Percentiles rank a stretch among this genome's conserved stretches.
Evolutionary conservation across 2,329 filamentous ascomycete genomes (phyloP).

Genomic region (Ascochyta lentis): DNA sequence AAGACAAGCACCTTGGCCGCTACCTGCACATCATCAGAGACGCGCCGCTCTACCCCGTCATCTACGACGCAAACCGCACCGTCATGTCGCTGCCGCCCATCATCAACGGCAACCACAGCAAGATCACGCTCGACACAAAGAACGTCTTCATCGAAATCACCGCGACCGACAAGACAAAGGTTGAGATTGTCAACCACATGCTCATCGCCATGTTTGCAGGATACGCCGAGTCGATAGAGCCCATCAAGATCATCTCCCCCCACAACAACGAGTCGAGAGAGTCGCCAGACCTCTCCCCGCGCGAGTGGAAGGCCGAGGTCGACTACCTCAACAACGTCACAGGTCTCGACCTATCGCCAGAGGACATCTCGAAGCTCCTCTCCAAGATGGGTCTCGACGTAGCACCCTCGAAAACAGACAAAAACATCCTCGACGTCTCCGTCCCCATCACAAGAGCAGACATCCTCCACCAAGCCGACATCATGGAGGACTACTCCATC

Average conservation of each 20-base stretch:
- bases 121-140: constrained; percentile 88
- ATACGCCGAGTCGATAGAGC: constrained; percentile 93
- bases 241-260: constrained; percentile 87
- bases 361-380: constrained; percentile 79
- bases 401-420: constrained; percentile 72
- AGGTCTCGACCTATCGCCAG: constrained; percentile 76
- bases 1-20: constrained; percentile 87
- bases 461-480: constrained; percentile 93
- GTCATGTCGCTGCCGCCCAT: constrained; percentile 96
- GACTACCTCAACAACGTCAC: constrained; percentile 95
- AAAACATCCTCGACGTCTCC: constrained; percentile 75
- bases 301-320: constrained; percentile 80
- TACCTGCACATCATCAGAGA: constrained; percentile 95
- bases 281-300: constrained; percentile 80
- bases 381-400: constrained; percentile 90
- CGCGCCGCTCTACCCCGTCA: constrained; percentile 92
- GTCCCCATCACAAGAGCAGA: constrained; percentile 91
- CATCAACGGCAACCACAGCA: constrained; percentile 96
- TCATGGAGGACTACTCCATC: constrained; percentile 98
- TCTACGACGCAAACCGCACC: constrained; percentile 84
- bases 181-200: constrained; percentile 94
- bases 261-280: constrained; percentile 86
- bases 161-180: constrained; percentile 92
- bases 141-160: constrained; percentile 98
- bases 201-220: constrained; percentile 96